phyloP scores from a whole-genome alignment of 208 protist species.

The Crithidia expoeki region DNA sequence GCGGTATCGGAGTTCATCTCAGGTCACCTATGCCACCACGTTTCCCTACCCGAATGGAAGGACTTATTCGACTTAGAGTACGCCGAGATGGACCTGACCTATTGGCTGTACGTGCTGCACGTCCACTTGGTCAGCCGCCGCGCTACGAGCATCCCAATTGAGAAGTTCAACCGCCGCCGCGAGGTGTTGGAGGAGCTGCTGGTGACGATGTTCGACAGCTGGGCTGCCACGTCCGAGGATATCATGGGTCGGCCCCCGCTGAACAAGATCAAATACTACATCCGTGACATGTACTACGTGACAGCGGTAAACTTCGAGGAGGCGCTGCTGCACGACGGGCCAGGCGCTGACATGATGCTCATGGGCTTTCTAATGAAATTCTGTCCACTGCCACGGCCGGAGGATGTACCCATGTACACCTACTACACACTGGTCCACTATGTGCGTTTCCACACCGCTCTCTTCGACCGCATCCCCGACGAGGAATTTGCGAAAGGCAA shows the following conservation, averaged over 20 bases:
- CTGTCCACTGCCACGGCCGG: slow-evolving; percentile 81
- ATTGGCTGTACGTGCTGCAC: slow-evolving; percentile 90
- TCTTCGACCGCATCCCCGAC: slow-evolving; percentile 89
- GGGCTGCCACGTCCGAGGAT: slow-evolving; percentile 81
- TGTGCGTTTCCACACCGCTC: slow-evolving; percentile 89
- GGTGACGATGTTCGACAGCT: slow-evolving; percentile 88
- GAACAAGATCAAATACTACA: slow-evolving; percentile 88
- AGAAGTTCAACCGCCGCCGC: slow-evolving; percentile 83
- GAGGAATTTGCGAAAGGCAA: slow-evolving; percentile 87
- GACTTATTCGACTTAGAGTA: slow-evolving; percentile 88
- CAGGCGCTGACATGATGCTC: slow-evolving; percentile 86
- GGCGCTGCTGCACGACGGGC: slow-evolving; percentile 79
- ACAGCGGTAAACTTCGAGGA: slow-evolving; percentile 91
- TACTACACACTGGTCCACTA: slow-evolving; percentile 93
- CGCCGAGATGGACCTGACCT: slow-evolving; percentile 89
- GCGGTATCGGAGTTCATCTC: slow-evolving; percentile 89
- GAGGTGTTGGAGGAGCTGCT: slow-evolving; percentile 90
- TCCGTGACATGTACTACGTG: slow-evolving; percentile 93
- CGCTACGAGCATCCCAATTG: slow-evolving; percentile 85
- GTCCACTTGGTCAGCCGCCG: slow-evolving; percentile 86
- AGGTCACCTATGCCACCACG: slow-evolving; percentile 89
- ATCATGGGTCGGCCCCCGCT: slow-evolving; percentile 88
- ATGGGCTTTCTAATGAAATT: slow-evolving; percentile 91
- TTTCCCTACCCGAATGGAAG: slow-evolving; percentile 83
- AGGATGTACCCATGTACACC: slow-evolving; percentile 90